Percentiles rank a stretch among this genome's conserved stretches.
phyloP scores from a whole-genome alignment of 2,329 filamentous ascomycete genomes.

The Trichoderma atrobrunneum region DNA sequence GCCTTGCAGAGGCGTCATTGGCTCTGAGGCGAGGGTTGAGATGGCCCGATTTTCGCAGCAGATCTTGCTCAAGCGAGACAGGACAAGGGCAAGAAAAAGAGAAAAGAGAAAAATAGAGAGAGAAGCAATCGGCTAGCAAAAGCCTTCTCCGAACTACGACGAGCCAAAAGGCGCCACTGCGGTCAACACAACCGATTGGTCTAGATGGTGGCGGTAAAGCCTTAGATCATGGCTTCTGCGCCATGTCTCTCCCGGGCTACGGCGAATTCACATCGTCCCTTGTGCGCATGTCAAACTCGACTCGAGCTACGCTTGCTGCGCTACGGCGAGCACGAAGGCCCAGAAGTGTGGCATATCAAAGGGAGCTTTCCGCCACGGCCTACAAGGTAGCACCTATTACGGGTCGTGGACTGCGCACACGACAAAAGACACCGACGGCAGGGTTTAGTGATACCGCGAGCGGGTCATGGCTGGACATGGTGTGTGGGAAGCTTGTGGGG shows the following conservation, averaged over 20 bases:
- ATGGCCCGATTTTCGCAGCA: slow-evolving; percentile 15
- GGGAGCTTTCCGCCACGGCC: neutral
- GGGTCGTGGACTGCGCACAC: neutral
- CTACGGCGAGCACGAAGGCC: neutral
- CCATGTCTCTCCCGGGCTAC: neutral
- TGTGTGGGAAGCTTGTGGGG: slow-evolving; percentile 14
- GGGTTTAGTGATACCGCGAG: neutral
- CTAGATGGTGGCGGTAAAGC: slow-evolving; percentile 8
- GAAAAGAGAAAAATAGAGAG: neutral
- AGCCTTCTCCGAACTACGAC: neutral
- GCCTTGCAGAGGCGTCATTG: neutral
- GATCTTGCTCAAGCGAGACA: neutral
- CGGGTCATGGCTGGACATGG: slow-evolving; percentile 7
- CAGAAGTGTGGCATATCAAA: neutral
- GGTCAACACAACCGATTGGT: neutral
- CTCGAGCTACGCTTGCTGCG: neutral
- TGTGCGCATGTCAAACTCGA: neutral
- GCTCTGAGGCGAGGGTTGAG: neutral
- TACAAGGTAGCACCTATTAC: neutral
- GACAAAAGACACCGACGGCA: neutral
- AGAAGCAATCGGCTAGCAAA: neutral
- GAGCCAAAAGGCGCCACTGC: neutral
- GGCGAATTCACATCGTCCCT: neutral
- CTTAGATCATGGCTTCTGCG: slow-evolving; percentile 1
- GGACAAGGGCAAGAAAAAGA: neutral